Percentiles rank a stretch among this genome's conserved stretches.
phyloP scores from a whole-genome alignment of 352 stramenopile genomes.

The Phytophthora sp. region DNA sequence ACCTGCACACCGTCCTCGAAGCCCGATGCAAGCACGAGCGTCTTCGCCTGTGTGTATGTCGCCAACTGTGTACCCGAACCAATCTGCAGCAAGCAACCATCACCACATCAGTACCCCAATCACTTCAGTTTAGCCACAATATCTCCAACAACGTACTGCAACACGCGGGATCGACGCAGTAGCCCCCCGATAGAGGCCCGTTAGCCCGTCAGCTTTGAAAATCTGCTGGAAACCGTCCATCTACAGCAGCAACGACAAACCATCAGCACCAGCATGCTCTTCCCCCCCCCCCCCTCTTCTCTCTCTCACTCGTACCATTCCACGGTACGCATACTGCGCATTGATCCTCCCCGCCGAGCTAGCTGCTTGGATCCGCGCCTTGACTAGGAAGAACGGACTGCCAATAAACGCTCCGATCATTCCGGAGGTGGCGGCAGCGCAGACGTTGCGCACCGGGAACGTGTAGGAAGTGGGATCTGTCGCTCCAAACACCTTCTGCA shows the following conservation, averaged over 20 bases:
- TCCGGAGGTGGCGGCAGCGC: conserved; percentile 73
- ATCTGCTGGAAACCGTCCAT: conserved; percentile 85
- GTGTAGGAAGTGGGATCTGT: conserved; percentile 79
- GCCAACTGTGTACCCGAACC: conserved; percentile 83
- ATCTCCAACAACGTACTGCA: conserved; percentile 52
- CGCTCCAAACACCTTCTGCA: conserved; percentile 81
- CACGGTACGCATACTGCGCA: conserved; percentile 82
- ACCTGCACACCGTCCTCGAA: conserved; percentile 76
- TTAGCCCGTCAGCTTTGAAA: conserved; percentile 68
- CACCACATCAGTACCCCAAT: conserved; percentile 6
- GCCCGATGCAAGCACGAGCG: conserved; percentile 75
- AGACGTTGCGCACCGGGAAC: conserved; percentile 80
- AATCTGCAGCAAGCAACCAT: conserved; percentile 51
- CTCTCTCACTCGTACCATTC: conserved; percentile 60
- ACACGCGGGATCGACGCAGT: conserved; percentile 79
- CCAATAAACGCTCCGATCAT: conserved; percentile 80
- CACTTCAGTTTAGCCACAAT: neutral
- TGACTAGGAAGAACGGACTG: conserved; percentile 88
- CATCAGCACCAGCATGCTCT: too few species aligned
- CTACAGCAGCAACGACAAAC: conserved; percentile 35
- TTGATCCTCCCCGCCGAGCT: conserved; percentile 80
- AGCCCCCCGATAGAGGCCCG: conserved; percentile 76
- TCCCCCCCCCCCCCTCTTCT: neutral
- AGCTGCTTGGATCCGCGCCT: conserved; percentile 83
- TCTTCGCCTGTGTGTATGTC: conserved; percentile 86